Base-by-base conservation (phyloP, 2,329 filamentous ascomycete genomes). In the Sarocladium oryzae region DNA sequence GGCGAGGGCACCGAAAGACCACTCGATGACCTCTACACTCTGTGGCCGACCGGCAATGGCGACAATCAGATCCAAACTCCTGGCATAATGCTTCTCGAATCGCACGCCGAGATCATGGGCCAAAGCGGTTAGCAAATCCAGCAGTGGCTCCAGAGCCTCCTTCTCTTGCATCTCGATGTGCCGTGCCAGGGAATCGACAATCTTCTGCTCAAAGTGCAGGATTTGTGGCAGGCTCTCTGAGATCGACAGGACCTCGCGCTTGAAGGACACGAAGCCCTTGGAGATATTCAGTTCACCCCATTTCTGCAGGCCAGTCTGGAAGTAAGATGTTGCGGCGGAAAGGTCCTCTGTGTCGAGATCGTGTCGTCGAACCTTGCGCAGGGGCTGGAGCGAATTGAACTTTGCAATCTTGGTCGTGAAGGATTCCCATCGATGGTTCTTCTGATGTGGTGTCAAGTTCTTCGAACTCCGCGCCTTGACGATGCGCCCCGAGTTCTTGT, bases 281-380 rank as follows among this genome's bases (percentile, higher is more conserved):
- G 92, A 90, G 56, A 96, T 76, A 69, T 97, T 97, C 67, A 95
- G 80, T 60, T 97, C 93, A 51, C 79, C 74, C 93, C 93, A 99
- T 78, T 88, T 88, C 56, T 90, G 83, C 56, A 97, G 74, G 1
- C 89, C 84, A 41, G 83, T 84, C 59, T 84, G 82, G 60, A 99
- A 90, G 69, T 95, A 93, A 18, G 92, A 96, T n/a, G 87, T 87
- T 24, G 84, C 81, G 20, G 84, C 77, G 54, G 84, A 81, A 62
- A 85, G 76, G 67, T 91, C 85, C 73, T 88, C 85, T 63, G 85
- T 82, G 55, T 91, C 86, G 71, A 93, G 83, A 62, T 88, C 84
- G 72, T 95, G 81, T 66, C 86, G 86, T 69, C 90, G 88, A 61
- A 95, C 86, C 70, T 86, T 86, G 68, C 93, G 89, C 59, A 99